Base-by-base conservation (phyloP, 108 stramenopile species). In the Nitzschia putrida region DNA sequence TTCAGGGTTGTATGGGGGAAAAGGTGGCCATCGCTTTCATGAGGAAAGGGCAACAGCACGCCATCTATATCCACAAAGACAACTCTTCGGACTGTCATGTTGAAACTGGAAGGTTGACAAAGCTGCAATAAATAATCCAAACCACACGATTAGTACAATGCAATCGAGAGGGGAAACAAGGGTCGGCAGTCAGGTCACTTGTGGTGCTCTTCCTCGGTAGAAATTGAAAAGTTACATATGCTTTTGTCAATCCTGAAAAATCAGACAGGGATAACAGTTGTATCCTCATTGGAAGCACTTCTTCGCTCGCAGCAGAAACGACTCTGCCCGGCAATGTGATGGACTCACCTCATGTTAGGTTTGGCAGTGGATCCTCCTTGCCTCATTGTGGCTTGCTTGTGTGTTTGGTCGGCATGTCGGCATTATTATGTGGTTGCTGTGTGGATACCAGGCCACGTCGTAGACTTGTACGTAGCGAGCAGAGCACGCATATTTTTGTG, bases 61-160 rank as follows among this genome's bases (percentile, higher is more conserved):
- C 89, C 89, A 66, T 90, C 89, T 26, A 90, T 90, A 52, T 90
- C 89, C 18, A 90, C 58, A 71, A 90, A 90, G 24, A 90, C 80
- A 25, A 90, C 64, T 45, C 66, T 68, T 2, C 61, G 42, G 9
- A 59, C 14, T 29, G 18, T 39, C 12, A 59, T 29, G 2, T 50
- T 50, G n/a, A n/a, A n/a, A n/a, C 29, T 4, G 4, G 29, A 34
- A 34, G 29, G 29, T 4, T 34, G 29, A 34, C 29, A 34, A 34
- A 34, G 29, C 29, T 3, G 4, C 4, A 34, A 4, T 34, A 34
- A 34, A 4, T 4, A 34, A 34, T 3, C 29, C 1, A 34, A 1
- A 34, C 4, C 3, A 34, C 29, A 34, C 1, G 29, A 4, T 34
- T 4, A 34, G 29, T 4, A 34, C 29, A 34, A 34, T 34, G 29